Evolutionary conservation across 2,329 filamentous ascomycete species (phyloP).

Genomic region (Talaromyces marneffei): DNA sequence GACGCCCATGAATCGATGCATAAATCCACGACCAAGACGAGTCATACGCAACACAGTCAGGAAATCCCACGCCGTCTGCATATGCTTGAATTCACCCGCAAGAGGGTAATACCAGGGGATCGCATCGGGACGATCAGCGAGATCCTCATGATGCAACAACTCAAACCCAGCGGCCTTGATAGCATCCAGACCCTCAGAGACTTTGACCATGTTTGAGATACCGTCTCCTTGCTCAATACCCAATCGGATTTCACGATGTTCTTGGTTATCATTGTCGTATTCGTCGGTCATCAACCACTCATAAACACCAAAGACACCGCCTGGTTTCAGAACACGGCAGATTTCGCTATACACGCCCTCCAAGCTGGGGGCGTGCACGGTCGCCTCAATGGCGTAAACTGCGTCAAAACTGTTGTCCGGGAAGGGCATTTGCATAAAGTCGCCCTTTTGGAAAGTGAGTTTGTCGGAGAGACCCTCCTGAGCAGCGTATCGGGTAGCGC

Average conservation of each 20-base stretch:
- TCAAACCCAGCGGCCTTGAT: conserved; percentile 86
- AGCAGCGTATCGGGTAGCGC: conserved; percentile 76
- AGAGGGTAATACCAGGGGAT: conserved; percentile 94
- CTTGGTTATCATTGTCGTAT: conserved; percentile 82
- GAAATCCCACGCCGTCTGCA: conserved; percentile 71
- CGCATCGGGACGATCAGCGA: conserved; percentile 68
- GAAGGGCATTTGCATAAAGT: conserved; percentile 99
- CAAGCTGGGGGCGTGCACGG: conserved; percentile 84
- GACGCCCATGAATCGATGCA: conserved; percentile 69
- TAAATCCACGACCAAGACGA: conserved; percentile 66
- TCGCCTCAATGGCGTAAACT: conserved; percentile 96
- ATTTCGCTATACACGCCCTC: conserved; percentile 93
- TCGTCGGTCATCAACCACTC: conserved; percentile 98
- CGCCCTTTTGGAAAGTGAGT: conserved; percentile 83
- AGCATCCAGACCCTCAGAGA: conserved; percentile 72
- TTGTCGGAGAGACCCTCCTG: conserved; percentile 77
- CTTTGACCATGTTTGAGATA: conserved; percentile 94
- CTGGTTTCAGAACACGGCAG: conserved; percentile 90
- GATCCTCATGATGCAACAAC: conserved; percentile 75
- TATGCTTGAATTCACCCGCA: conserved; percentile 76
- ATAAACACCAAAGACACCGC: conserved; percentile 92
- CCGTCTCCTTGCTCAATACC: conserved; percentile 94
- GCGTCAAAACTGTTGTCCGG: conserved; percentile 87
- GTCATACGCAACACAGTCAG: conserved; percentile 87
- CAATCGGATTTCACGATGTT: conserved; percentile 83